These are phyloP conservation scores for Penicillium roqueforti DNA, from an alignment of 495 filamentous ascomycete species.

Conservation along the genomic window DNA sequence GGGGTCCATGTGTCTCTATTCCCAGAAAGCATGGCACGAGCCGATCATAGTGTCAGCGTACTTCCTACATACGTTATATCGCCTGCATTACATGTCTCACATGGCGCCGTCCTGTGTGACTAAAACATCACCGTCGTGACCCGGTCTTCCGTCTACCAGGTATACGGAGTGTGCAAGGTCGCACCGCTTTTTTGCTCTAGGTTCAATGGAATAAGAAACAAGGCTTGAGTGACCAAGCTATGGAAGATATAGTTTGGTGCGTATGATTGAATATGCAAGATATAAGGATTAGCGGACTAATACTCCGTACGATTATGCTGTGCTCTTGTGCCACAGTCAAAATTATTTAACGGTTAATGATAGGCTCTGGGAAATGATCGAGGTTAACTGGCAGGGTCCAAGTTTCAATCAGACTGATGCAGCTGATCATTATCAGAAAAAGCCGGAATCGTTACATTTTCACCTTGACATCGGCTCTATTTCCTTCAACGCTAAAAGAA, in stretches of 20 bases:
- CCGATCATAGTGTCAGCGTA: not conserved
- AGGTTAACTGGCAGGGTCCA: constrained; percentile 11
- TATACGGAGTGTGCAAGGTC: constrained; percentile 16
- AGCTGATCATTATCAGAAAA: constrained; percentile 4
- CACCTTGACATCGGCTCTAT: not conserved
- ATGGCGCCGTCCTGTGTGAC: constrained; percentile 19
- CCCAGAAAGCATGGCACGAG: not conserved
- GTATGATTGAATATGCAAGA: not conserved
- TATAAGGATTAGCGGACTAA: constrained; percentile 3
- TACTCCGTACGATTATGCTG: not conserved
- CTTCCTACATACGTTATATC: constrained; percentile 1
- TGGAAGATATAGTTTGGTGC: not conserved
- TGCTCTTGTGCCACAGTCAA: constrained; percentile 4
- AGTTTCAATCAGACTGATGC: constrained; percentile 3
- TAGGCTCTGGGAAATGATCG: constrained; percentile 3
- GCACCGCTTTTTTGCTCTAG: constrained; percentile 8
- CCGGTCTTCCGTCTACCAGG: constrained; percentile 22
- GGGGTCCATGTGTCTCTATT: constrained; percentile 7
- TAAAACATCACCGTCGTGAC: constrained; percentile 13
- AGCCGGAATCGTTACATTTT: not conserved
- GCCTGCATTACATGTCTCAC: constrained; percentile 38
- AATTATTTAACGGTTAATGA: constrained; percentile 5
- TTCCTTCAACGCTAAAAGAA: not conserved
- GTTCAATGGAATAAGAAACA: constrained; percentile 1
- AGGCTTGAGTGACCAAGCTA: not conserved